phyloP scores from a whole-genome alignment of 1,284 basidiomycete species.

The Xanthoconium separans region DNA sequence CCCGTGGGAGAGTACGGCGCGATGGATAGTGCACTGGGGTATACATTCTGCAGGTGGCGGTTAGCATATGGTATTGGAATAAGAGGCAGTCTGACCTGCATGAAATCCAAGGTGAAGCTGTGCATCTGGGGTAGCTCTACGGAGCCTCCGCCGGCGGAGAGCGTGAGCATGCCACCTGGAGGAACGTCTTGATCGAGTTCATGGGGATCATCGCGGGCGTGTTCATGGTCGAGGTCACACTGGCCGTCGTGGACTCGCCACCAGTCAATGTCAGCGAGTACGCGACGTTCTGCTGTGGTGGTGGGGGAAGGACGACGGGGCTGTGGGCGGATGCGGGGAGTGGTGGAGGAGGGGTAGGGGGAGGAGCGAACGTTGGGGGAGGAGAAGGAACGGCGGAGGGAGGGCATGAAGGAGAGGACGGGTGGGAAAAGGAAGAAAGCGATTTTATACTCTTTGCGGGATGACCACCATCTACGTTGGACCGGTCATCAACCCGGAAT shows the following conservation, averaged over 20 bases:
- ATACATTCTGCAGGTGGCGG: conserved; percentile 25
- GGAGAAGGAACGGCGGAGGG: conserved; percentile 71
- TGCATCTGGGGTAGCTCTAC: conserved; percentile 23
- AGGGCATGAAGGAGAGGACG: conserved; percentile 52
- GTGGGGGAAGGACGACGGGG: conserved; percentile 64
- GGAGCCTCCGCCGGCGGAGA: conserved; percentile 24
- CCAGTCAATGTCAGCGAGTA: conserved; percentile 82
- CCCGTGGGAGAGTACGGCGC: conserved; percentile 50
- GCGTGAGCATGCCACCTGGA: conserved; percentile 19
- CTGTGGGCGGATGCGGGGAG: conserved; percentile 33
- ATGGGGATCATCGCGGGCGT: conserved; percentile 22
- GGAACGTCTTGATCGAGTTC: conserved; percentile 17
- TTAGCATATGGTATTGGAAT: conserved; percentile 22
- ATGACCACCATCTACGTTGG: conserved; percentile 60
- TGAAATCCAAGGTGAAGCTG: conserved; percentile 19
- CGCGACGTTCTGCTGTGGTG: conserved; percentile 59
- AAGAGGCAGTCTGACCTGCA: conserved; percentile 22
- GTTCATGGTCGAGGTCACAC: conserved; percentile 44
- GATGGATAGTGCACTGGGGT: conserved; percentile 49
- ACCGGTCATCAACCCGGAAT: conserved; percentile 64
- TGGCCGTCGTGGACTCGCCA: conserved; percentile 76
- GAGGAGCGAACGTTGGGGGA: conserved; percentile 62
- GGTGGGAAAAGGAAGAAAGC: conserved; percentile 31
- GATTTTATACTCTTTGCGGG: conserved; percentile 29
- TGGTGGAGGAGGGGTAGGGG: conserved; percentile 50